A percentile compares a stretch with the other conserved stretches of the same genome.
phyloP scores from a whole-genome alignment of 331 rosid genomes.

The Erythrophleum ivorense region DNA sequence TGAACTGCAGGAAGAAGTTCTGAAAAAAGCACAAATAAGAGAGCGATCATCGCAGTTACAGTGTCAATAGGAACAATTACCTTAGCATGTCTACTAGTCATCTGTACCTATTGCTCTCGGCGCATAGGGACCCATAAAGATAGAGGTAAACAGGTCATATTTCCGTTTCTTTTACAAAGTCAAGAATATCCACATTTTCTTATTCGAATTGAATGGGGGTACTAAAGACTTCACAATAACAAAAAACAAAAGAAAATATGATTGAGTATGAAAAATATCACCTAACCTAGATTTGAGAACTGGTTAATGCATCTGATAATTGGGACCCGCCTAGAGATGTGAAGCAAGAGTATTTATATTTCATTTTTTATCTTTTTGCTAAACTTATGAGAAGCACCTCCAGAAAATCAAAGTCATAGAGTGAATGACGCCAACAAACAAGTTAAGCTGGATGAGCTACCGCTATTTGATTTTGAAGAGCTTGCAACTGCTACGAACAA shows the following conservation, averaged over 20 bases:
- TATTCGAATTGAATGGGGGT: not conserved
- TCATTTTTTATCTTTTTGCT: slow-evolving; percentile 19
- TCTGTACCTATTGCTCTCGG: not conserved
- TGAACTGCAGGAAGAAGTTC: slow-evolving; percentile 25
- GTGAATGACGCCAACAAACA: slow-evolving; percentile 17
- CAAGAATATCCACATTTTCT: not conserved
- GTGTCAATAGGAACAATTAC: slow-evolving; percentile 38
- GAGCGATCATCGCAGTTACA: slow-evolving; percentile 31
- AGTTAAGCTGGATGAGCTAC: slow-evolving; percentile 49
- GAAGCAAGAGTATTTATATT: not conserved
- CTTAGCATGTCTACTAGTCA: slow-evolving; percentile 26
- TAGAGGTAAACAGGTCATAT: slow-evolving; percentile 26
- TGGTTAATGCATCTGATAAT: not conserved
- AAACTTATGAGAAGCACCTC: not conserved
- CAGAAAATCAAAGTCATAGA: slow-evolving; percentile 40
- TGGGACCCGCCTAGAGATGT: not conserved
- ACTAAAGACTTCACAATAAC: not conserved
- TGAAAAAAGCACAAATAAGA: slow-evolving; percentile 19
- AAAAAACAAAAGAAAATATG: no score
- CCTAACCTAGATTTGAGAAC: not conserved
- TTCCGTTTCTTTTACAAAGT: not conserved
- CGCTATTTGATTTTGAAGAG: slow-evolving; percentile 41
- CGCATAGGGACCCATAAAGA: slow-evolving; percentile 7
- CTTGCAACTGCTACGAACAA: slow-evolving; percentile 51
- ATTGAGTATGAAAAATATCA: no score